Conservation (phyloP, 2,329 filamentous ascomycete species). For the Diaporthe longicolla region DNA sequence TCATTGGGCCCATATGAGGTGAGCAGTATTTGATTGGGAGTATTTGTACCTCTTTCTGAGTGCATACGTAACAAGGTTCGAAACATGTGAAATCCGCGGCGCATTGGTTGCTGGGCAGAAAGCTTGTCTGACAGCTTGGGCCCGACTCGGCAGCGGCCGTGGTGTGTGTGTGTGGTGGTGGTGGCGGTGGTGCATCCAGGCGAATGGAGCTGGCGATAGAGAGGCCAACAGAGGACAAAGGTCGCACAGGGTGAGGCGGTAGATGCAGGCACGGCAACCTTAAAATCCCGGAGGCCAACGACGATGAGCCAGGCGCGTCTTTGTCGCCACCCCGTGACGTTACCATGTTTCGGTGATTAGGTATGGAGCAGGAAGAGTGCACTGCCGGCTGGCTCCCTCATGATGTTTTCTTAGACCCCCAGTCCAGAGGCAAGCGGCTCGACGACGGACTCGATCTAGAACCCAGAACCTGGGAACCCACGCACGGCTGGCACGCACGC, state of each 20-base stretch:
- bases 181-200: background rate
- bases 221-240: background rate
- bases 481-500: background rate
- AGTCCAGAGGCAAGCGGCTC: background rate
- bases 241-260: constrained; percentile 10
- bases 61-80: constrained; percentile 1
- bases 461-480: constrained; percentile 2
- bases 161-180: background rate
- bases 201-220: background rate
- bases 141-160: constrained; percentile 10
- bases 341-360: background rate
- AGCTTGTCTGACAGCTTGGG: constrained; percentile 32
- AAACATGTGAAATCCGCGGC: background rate
- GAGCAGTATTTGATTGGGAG: background rate
- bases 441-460: constrained; percentile 19
- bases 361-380: background rate
- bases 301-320: background rate
- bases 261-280: constrained; percentile 25
- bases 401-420: background rate
- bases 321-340: background rate
- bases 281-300: constrained; percentile 15
- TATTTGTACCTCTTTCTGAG: background rate
- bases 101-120: constrained; percentile 15
- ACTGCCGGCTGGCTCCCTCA: constrained; percentile 30
- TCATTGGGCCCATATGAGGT: background rate